Conservation (phyloP, 768 basidiomycete genomes). For the Mycena polygramma region DNA sequence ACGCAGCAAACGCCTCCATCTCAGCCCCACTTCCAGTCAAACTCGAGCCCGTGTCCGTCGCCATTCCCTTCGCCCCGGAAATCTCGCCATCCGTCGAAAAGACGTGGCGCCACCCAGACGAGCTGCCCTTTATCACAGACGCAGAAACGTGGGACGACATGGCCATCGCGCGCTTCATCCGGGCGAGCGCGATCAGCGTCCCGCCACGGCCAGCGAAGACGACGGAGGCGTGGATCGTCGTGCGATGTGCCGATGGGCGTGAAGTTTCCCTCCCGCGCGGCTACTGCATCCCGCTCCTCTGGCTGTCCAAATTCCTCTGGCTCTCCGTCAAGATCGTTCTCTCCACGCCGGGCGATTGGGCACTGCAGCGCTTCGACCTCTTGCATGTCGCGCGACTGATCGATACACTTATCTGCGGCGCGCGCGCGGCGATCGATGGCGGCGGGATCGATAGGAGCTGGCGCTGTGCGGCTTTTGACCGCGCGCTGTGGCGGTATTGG, state of each 20-base stretch:
- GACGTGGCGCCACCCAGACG: slow-evolving; percentile 28
- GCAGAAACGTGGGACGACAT: slow-evolving; percentile 8
- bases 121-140: slow-evolving; percentile 10
- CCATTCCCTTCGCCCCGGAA: not conserved
- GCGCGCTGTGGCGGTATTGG: slow-evolving; percentile 57
- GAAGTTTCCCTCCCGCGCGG: slow-evolving; percentile 12
- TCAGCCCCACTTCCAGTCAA: slow-evolving; percentile 5
- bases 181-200: not conserved
- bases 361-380: slow-evolving; percentile 55
- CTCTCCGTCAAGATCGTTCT: not conserved
- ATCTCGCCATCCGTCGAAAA: not conserved
- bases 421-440: slow-evolving; percentile 38
- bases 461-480: slow-evolving; percentile 57
- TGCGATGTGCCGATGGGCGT: not conserved
- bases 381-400: slow-evolving; percentile 57
- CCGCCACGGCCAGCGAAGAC: not conserved
- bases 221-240: not conserved
- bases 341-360: slow-evolving; percentile 51
- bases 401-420: slow-evolving; percentile 49
- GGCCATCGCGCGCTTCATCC: slow-evolving; percentile 9
- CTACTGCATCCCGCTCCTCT: slow-evolving; percentile 25
- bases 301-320: slow-evolving; percentile 24
- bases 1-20: not conserved
- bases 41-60: not conserved
- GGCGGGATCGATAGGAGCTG: slow-evolving; percentile 50